These are phyloP conservation scores for Alternaria angustiovoidea DNA, from an alignment of 2,329 filamentous ascomycete genomes.

Conservation along the genomic window DNA sequence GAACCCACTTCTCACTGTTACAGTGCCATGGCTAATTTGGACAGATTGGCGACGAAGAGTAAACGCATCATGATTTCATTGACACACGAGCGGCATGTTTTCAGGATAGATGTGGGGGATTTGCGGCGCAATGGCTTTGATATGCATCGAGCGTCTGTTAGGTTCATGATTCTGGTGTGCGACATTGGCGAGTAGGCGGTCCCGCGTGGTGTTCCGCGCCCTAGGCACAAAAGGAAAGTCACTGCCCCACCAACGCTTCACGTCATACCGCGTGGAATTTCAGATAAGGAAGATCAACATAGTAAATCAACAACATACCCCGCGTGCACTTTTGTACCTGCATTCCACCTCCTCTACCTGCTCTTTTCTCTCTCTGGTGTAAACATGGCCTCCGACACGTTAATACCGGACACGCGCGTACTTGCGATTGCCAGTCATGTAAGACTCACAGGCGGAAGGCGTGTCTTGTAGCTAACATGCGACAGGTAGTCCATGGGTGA, in stretches of 20 bases:
- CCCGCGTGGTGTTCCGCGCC: slow-evolving; percentile 28
- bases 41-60: slow-evolving; percentile 76
- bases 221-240: slow-evolving; percentile 27
- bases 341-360: not conserved
- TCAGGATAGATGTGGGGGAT: slow-evolving; percentile 35
- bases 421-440: slow-evolving; percentile 96
- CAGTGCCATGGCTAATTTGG: slow-evolving; percentile 45
- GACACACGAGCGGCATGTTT: slow-evolving; percentile 37
- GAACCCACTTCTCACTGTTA: slow-evolving; percentile 26
- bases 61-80: slow-evolving; percentile 36
- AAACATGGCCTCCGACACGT: slow-evolving; percentile 46
- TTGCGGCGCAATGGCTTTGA: slow-evolving; percentile 35
- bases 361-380: slow-evolving; percentile 7
- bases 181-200: slow-evolving; percentile 30
- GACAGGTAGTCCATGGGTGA: slow-evolving; percentile 77
- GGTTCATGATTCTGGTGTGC: slow-evolving; percentile 24
- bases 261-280: slow-evolving; percentile 46
- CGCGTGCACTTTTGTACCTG: not conserved
- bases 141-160: slow-evolving; percentile 38
- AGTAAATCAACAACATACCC: slow-evolving; percentile 26
- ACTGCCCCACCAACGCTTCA: slow-evolving; percentile 40
- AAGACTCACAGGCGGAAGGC: slow-evolving; percentile 54
- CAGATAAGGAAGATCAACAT: slow-evolving; percentile 47
- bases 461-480: slow-evolving; percentile 34
- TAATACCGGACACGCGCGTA: slow-evolving; percentile 71